These are phyloP conservation scores for Zymoseptoria tritici DNA, from an alignment of 2,329 filamentous ascomycete species.

Conservation along the genomic window DNA sequence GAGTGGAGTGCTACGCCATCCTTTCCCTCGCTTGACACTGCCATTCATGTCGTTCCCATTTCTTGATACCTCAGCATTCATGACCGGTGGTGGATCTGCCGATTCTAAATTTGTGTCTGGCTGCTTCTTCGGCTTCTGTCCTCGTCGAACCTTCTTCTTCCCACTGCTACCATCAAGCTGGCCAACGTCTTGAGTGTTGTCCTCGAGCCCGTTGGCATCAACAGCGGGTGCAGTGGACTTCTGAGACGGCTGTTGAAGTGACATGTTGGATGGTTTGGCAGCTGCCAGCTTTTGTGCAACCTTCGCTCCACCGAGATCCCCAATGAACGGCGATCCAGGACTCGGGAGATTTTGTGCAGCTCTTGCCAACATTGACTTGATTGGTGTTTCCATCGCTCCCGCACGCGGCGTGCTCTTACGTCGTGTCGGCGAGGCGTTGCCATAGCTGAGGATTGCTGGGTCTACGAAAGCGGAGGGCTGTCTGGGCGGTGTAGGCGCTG, in stretches of 20 bases:
- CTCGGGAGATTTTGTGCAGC: constrained; percentile 31
- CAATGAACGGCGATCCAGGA: constrained; percentile 34
- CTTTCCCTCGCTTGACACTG: constrained; percentile 46
- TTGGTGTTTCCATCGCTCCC: constrained; percentile 34
- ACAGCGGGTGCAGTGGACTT: constrained; percentile 5
- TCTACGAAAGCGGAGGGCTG: constrained; percentile 56
- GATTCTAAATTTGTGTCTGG: constrained; percentile 6
- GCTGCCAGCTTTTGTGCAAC: constrained; percentile 19
- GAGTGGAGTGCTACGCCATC: constrained; percentile 61
- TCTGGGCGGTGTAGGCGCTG: constrained; percentile 26
- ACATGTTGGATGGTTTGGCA: not conserved
- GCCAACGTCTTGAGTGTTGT: constrained; percentile 7
- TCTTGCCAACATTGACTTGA: constrained; percentile 33
- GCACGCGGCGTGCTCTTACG: constrained; percentile 17
- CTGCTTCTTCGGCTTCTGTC: constrained; percentile 35
- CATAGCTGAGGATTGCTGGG: constrained; percentile 71
- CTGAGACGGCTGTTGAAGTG: not conserved
- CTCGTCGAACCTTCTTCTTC: constrained; percentile 41
- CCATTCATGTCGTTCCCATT: constrained; percentile 34
- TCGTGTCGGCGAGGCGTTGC: constrained; percentile 27
- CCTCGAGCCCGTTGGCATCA: not conserved
- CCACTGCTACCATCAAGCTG: constrained; percentile 27
- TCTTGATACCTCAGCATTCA: constrained; percentile 30
- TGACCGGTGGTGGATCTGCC: constrained; percentile 25
- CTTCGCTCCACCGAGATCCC: constrained; percentile 17